Conservation (phyloP, 2,329 filamentous ascomycete species). For the Hypoxylon sp. region DNA sequence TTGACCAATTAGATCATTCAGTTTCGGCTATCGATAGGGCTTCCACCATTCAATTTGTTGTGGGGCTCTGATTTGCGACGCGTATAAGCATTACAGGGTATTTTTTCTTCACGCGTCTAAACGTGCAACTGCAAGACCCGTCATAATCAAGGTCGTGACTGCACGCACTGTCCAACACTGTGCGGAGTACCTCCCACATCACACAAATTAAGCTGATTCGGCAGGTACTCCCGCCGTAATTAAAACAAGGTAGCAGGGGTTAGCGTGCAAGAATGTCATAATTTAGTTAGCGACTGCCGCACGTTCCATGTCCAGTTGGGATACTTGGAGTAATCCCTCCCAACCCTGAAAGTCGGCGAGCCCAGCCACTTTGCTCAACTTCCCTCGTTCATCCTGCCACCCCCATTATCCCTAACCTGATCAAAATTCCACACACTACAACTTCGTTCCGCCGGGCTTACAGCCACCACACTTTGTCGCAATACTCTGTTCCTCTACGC, state of each 20-base stretch:
- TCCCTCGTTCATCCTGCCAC: slow-evolving; percentile 27
- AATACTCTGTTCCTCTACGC: slow-evolving; percentile 14
- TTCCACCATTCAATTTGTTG: slow-evolving; percentile 26
- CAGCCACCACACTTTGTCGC: slow-evolving; percentile 19
- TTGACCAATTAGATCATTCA: slow-evolving; percentile 43
- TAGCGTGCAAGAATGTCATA: slow-evolving; percentile 37
- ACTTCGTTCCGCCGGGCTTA: slow-evolving; percentile 22
- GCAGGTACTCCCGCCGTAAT: slow-evolving; percentile 34
- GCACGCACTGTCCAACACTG: slow-evolving; percentile 14
- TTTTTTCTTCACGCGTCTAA: slow-evolving; percentile 42
- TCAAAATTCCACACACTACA: slow-evolving; percentile 26
- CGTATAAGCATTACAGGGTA: slow-evolving; percentile 33
- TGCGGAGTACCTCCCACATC: slow-evolving; percentile 24
- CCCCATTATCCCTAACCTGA: slow-evolving; percentile 23
- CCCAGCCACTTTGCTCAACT: slow-evolving; percentile 6
- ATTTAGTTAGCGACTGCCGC: slow-evolving; percentile 26
- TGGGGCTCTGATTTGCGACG: slow-evolving; percentile 43
- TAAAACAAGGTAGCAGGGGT: slow-evolving; percentile 18
- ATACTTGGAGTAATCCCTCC: neutral
- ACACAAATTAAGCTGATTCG: slow-evolving; percentile 9
- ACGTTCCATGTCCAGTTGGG: slow-evolving; percentile 16
- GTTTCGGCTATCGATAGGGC: slow-evolving; percentile 42
- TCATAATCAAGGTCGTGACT: slow-evolving; percentile 12
- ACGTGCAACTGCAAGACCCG: neutral
- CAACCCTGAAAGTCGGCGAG: neutral